Base-by-base conservation (phyloP, 768 basidiomycete genomes). In the Tulasnella sp. region DNA sequence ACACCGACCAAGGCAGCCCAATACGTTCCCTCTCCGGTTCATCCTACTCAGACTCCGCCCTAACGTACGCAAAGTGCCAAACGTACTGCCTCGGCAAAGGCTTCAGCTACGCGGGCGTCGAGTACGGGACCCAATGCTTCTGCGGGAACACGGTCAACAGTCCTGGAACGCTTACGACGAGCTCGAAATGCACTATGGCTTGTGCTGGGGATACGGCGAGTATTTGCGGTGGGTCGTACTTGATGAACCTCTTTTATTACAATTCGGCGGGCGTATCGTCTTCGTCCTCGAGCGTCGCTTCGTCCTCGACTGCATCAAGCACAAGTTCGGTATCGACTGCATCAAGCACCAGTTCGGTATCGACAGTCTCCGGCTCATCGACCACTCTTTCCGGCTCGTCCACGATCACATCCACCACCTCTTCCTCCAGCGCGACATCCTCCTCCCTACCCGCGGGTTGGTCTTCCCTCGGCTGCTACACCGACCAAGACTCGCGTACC, bases 41-140 rank as follows among this genome's bases (percentile, higher is more conserved):
- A 2, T 29, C 75, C 15, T 39, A n/a, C 19, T n/a, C 22, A 6
- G 22, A 38, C 37, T 17, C 74, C 36, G 34, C 22, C 45, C 8
- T 19, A 49, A 74, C 75, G 22, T 17, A 34, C 22, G n/a, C 74
- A 14, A 8, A 19, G 14, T 77, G 76, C 76, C 38, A 74, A n/a
- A 17, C 40, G 8, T 25, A 74, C 15, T 77, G 76, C 39, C 17
- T 25, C 19, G 40, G 25, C 9, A n/a, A 22, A n/a, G 70, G 72
- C 5, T 74, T 38, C 42, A 31, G 25, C 29, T 77, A 77, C 64
- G 37, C 72, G 14, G 75, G 75, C 15, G n/a, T 75, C 22, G 72
- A 76, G 37, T 31, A n/a, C 22, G 75, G 73, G 8, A 11, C 14
- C 11, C 38, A 75, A 25, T 76, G 75, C 73, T 76, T 34, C 17